Evolutionary conservation across 1,284 basidiomycete genomes (phyloP).

Genomic region (Taiwanofungus camphoratus): DNA sequence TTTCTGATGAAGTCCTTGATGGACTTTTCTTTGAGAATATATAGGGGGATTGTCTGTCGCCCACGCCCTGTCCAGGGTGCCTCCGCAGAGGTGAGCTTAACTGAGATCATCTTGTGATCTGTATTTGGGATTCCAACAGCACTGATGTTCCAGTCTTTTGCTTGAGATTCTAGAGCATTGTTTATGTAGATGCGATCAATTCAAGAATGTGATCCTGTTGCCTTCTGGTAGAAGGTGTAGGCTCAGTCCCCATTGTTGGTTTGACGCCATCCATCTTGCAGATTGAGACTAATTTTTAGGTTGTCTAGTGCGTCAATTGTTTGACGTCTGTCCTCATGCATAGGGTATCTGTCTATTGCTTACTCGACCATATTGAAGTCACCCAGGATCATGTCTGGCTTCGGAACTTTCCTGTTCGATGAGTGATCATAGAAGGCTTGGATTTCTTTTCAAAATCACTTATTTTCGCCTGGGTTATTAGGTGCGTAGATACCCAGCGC

Average conservation of each 20-base stretch:
- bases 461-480: neutral
- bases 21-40: neutral
- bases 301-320: neutral
- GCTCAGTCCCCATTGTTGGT: neutral
- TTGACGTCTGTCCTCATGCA: neutral
- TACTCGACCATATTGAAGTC: constrained; percentile 12
- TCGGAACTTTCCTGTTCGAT: neutral
- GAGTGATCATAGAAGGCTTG: neutral
- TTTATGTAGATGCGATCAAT: neutral
- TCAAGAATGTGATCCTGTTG: constrained; percentile 1
- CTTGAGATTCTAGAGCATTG: neutral
- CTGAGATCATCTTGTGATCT: neutral
- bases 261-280: neutral
- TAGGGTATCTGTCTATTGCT: neutral
- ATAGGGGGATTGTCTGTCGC: neutral
- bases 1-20: neutral
- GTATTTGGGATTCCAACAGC: neutral
- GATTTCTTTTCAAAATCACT: neutral
- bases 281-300: neutral
- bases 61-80: constrained; percentile 5
- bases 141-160: neutral
- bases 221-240: neutral
- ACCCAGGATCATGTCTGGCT: constrained; percentile 6
- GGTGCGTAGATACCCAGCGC: constrained; percentile 8
- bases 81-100: neutral